Evolutionary conservation across 176 grass and related monocot genomes (phyloP).

Genomic region (Hordeum vulgare): DNA sequence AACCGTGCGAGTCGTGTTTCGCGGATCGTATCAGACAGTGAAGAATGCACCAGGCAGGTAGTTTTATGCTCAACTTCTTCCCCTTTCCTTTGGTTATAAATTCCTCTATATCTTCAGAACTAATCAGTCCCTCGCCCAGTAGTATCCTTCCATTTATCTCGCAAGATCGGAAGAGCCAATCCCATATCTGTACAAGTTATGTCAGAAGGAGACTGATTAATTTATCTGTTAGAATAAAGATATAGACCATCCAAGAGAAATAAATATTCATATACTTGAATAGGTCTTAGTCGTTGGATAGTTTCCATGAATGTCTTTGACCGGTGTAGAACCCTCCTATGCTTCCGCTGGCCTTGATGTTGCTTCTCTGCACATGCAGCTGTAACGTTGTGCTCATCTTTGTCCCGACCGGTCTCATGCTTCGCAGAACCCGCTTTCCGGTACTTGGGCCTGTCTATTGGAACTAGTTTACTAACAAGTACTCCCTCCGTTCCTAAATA

Average conservation of each 20-base stretch:
- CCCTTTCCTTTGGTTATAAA: constrained; percentile 59
- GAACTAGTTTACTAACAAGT: constrained; percentile 33
- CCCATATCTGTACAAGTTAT: constrained; percentile 61
- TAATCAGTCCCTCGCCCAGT: constrained; percentile 63
- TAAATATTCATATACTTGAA: constrained; percentile 47
- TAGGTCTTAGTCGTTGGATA: constrained; percentile 57
- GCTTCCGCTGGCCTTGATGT: constrained; percentile 28
- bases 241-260: background rate
- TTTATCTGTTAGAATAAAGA: background rate
- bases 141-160: constrained; percentile 84
- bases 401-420: constrained; percentile 5
- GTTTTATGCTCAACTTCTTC: constrained; percentile 62
- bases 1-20: constrained; percentile 39
- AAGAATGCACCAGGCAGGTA: constrained; percentile 81
- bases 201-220: background rate
- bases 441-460: constrained; percentile 70
- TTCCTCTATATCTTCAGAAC: constrained; percentile 55
- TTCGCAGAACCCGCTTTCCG: constrained; percentile 43
- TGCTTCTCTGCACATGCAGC: constrained; percentile 7
- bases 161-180: constrained; percentile 94
- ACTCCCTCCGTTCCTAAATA: too few species aligned
- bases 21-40: constrained; percentile 80
- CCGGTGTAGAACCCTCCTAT: constrained; percentile 27
- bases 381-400: background rate
- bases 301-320: constrained; percentile 57